Evolutionary conservation across 768 basidiomycete genomes (phyloP).

Genomic region (Panus rudis): DNA sequence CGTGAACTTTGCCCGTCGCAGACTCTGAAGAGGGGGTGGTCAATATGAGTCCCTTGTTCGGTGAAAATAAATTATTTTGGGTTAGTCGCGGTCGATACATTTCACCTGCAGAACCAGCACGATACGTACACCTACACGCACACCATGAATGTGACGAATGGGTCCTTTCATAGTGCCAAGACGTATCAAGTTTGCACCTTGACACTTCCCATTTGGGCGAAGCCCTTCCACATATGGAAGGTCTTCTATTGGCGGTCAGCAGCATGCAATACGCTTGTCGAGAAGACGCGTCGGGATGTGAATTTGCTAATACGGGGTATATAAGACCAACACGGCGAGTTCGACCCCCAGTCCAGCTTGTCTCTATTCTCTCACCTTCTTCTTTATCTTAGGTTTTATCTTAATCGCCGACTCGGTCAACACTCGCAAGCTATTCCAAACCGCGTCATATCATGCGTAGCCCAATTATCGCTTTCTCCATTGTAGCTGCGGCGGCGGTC

Average conservation of each 20-base stretch:
- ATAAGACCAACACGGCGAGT: conserved; percentile 7
- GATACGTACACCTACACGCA: no score
- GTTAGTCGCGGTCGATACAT: no score
- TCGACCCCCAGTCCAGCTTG: conserved; percentile 2
- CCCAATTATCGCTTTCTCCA: conserved; percentile 22
- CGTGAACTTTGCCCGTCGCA: no score
- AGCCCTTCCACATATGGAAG: conserved; percentile 15
- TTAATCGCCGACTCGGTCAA: conserved; percentile 7
- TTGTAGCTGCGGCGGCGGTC: conserved; percentile 21
- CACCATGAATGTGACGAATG: no score
- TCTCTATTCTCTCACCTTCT: conserved; percentile 8
- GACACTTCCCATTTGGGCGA: no score
- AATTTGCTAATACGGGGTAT: conserved; percentile 7
- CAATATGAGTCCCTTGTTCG: no score
- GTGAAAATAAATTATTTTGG: no score
- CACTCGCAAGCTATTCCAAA: conserved; percentile 1
- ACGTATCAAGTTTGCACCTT: no score
- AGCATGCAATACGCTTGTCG: conserved; percentile 2
- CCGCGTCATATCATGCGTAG: no score
- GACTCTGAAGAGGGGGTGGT: no score
- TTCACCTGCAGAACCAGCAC: no score
- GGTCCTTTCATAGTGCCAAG: no score
- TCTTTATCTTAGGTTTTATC: conserved; percentile 1
- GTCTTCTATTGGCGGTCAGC: conserved; percentile 8
- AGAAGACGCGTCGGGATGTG: conserved; percentile 21